Conservation (phyloP, 257 asterid species). For the Solanum neorickii region DNA sequence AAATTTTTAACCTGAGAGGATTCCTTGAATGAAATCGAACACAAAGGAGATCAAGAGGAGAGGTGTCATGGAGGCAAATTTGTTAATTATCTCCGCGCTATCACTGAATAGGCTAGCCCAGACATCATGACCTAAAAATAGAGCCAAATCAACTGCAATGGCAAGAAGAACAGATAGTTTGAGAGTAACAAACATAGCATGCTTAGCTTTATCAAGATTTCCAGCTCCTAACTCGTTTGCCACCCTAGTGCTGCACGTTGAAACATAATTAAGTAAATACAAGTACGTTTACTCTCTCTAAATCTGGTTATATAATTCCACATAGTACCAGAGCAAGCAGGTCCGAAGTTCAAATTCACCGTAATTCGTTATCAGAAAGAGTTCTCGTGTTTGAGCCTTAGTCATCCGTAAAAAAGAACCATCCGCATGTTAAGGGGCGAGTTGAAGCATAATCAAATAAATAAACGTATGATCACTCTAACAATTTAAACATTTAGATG, state of each 20-base stretch:
- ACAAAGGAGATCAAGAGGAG: slow-evolving; percentile 40
- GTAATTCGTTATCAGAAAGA: not conserved
- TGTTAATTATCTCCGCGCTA: slow-evolving; percentile 36
- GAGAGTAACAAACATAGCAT: slow-evolving; percentile 53
- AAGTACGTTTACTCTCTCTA: not conserved
- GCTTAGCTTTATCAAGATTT: slow-evolving; percentile 45
- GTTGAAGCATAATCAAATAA: not conserved
- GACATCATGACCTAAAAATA: slow-evolving; percentile 38
- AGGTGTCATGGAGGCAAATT: slow-evolving; percentile 63
- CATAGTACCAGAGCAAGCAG: not conserved
- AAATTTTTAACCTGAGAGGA: slow-evolving; percentile 42
- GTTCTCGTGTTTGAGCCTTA: not conserved
- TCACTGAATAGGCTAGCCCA: slow-evolving; percentile 70
- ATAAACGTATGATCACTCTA: not conserved
- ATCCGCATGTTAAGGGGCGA: not conserved
- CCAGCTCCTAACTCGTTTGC: slow-evolving; percentile 83
- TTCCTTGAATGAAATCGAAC: slow-evolving; percentile 58
- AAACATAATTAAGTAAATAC: not conserved
- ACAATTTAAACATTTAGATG: not conserved
- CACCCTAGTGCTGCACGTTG: slow-evolving; percentile 67
- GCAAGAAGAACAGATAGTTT: slow-evolving; percentile 39
- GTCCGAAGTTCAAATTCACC: not conserved
- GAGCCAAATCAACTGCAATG: slow-evolving; percentile 20
- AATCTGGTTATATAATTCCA: not conserved
- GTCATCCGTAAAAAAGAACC: not conserved